Evolutionary conservation across 2,329 filamentous ascomycete genomes (phyloP).

Genomic region (Fusarium sp.): DNA sequence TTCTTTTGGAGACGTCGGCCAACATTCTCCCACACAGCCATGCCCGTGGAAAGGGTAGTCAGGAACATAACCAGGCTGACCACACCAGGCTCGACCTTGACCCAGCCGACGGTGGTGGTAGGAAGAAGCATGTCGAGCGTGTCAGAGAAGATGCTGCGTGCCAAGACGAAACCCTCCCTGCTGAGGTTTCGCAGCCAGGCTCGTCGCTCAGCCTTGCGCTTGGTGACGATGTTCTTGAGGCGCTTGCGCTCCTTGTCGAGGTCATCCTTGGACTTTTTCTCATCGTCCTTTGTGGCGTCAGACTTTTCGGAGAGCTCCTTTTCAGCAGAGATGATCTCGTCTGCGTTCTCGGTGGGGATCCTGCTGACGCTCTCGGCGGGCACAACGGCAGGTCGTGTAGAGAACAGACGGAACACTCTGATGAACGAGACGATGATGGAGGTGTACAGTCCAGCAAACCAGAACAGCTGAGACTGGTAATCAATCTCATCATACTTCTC

Average conservation of each 20-base stretch:
- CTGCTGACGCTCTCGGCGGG: slow-evolving; percentile 46
- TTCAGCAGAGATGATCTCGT: slow-evolving; percentile 22
- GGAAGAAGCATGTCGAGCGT: slow-evolving; percentile 73
- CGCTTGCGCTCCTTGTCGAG: slow-evolving; percentile 51
- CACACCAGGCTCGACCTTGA: slow-evolving; percentile 60
- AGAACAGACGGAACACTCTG: slow-evolving; percentile 54
- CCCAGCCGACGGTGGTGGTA: slow-evolving; percentile 70
- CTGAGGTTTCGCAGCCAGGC: slow-evolving; percentile 46
- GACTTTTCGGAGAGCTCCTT: slow-evolving; percentile 33
- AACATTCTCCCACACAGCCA: slow-evolving; percentile 71
- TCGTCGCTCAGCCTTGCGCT: slow-evolving; percentile 49
- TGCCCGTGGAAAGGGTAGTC: slow-evolving; percentile 71
- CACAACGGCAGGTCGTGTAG: slow-evolving; percentile 51
- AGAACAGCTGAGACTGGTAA: slow-evolving; percentile 74
- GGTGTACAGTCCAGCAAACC: slow-evolving; percentile 72
- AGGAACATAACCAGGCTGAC: slow-evolving; percentile 70
- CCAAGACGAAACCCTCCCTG: slow-evolving; percentile 50
- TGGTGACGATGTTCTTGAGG: slow-evolving; percentile 49
- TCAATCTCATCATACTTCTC: slow-evolving; percentile 61
- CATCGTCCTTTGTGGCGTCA: slow-evolving; percentile 21
- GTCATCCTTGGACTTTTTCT: slow-evolving; percentile 35
- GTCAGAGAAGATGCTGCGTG: slow-evolving; percentile 66
- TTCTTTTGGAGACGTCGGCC: slow-evolving; percentile 40
- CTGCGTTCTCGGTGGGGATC: slow-evolving; percentile 40
- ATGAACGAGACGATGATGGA: slow-evolving; percentile 59